Percentiles rank a stretch among this genome's conserved stretches.
These are phyloP conservation scores for Pyrenopolyporus hunteri DNA, from an alignment of 495 filamentous ascomycete genomes.

Conservation along the genomic window DNA sequence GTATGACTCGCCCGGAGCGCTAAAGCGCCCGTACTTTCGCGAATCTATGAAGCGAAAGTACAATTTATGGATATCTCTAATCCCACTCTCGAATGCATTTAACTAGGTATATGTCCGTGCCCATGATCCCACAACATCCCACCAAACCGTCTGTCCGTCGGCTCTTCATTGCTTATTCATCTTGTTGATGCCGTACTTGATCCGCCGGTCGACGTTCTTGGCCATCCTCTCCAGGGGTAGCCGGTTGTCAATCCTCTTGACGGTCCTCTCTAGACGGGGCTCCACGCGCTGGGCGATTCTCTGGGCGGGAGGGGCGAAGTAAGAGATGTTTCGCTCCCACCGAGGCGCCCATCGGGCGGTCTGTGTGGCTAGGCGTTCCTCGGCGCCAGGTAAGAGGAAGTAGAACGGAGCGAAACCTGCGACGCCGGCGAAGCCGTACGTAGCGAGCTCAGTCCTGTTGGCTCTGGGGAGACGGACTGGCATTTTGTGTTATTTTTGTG, in stretches of 20 bases:
- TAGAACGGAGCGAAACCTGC: conserved; percentile 55
- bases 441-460: conserved; percentile 47
- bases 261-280: conserved; percentile 48
- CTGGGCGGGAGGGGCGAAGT: conserved; percentile 51
- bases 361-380: conserved; percentile 50
- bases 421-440: conserved; percentile 52
- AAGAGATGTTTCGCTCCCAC: conserved; percentile 57
- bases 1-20: conserved; percentile 13
- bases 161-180: conserved; percentile 25
- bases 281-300: conserved; percentile 50
- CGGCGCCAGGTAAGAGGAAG: conserved; percentile 53
- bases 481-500: conserved; percentile 44
- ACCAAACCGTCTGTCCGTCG: not conserved
- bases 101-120: not conserved
- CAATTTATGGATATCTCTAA: conserved; percentile 10
- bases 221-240: conserved; percentile 55
- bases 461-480: conserved; percentile 54
- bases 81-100: not conserved
- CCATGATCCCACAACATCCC: not conserved
- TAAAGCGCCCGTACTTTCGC: conserved; percentile 16
- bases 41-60: conserved; percentile 2
- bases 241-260: conserved; percentile 47
- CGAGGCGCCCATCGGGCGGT: conserved; percentile 55
- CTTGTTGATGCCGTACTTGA: conserved; percentile 48
- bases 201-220: conserved; percentile 47